Evolutionary conservation across 163 green algal species (phyloP).

Genomic region (Prototheca cutis): DNA sequence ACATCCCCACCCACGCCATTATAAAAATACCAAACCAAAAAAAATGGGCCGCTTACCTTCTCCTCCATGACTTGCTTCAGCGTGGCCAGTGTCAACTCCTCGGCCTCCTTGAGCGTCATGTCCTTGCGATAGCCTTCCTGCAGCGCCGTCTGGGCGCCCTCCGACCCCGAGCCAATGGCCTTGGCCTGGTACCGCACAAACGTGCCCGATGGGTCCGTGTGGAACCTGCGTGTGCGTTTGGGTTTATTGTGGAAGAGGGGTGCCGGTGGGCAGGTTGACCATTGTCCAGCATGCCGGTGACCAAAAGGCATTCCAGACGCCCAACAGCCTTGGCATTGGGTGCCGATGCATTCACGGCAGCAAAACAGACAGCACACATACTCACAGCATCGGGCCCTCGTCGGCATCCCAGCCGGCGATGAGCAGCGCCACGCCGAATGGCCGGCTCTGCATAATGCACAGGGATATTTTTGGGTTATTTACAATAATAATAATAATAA

Average conservation of each 20-base stretch:
- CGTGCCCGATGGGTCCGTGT: constrained; percentile 93
- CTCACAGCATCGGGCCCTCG: constrained; percentile 69
- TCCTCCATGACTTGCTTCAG: constrained; percentile 99
- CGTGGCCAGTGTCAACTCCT: constrained; percentile 84
- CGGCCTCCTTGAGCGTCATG: constrained; percentile 88
- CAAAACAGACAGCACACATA: too few relatives aligned
- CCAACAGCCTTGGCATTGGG: too few relatives aligned
- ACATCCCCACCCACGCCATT: too few relatives aligned
- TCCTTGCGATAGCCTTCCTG: constrained; percentile 75
- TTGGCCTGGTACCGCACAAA: constrained; percentile 88
- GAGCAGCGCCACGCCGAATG: constrained; percentile 95
- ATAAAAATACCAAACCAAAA: too few relatives aligned
- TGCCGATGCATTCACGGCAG: too few relatives aligned
- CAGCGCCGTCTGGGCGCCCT: constrained; percentile 73
- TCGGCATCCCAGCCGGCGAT: constrained; percentile 86
- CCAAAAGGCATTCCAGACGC: too few relatives aligned
- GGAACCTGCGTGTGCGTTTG: too few relatives aligned
- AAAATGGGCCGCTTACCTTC: too few relatives aligned
- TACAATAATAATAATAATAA: too few relatives aligned
- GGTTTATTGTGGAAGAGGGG: too few relatives aligned
- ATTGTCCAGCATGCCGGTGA: too few relatives aligned
- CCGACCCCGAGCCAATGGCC: constrained; percentile 89
- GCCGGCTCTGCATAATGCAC: constrained; percentile 71
- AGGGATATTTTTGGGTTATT: not conserved
- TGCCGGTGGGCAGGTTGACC: too few relatives aligned